phyloP scores from a whole-genome alignment of 2,329 filamentous ascomycete genomes.

The Zymoseptoria tritici region DNA sequence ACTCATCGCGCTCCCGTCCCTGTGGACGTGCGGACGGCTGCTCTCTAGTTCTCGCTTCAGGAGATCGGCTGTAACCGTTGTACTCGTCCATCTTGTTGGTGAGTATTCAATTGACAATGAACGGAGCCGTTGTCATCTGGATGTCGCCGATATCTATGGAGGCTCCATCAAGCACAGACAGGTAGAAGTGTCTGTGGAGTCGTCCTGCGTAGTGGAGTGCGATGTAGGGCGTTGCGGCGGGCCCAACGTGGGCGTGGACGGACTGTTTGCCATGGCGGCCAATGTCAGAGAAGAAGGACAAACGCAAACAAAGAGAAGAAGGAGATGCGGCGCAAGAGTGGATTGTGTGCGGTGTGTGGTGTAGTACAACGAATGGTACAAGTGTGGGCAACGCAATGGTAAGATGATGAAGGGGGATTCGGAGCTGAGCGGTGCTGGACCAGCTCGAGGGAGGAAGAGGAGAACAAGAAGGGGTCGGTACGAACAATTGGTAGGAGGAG shows the following conservation, averaged over 20 bases:
- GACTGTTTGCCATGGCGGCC: slow-evolving; percentile 24
- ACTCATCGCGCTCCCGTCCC: slow-evolving; percentile 21
- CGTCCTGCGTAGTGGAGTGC: neutral
- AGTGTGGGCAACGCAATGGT: neutral
- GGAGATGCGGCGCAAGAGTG: slow-evolving; percentile 18
- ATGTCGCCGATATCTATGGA: slow-evolving; percentile 4
- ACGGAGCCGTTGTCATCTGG: neutral
- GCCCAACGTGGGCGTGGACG: slow-evolving; percentile 4
- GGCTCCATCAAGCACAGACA: slow-evolving; percentile 13
- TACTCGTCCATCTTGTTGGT: slow-evolving; percentile 17
- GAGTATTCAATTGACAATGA: neutral
- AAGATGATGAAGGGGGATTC: neutral
- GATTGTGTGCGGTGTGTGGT: neutral
- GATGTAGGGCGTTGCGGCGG: neutral
- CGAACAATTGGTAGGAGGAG: slow-evolving; percentile 24
- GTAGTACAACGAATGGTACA: neutral
- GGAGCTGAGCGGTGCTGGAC: neutral
- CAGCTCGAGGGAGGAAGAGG: slow-evolving; percentile 5
- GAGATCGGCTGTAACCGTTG: slow-evolving; percentile 7
- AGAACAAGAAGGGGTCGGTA: slow-evolving; percentile 17
- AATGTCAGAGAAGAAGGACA: slow-evolving; percentile 19
- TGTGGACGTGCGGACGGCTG: slow-evolving; percentile 6
- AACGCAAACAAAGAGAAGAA: slow-evolving; percentile 22
- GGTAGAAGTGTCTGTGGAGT: neutral
- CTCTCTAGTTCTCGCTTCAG: neutral